A percentile compares a stretch with the other conserved stretches of the same genome.
Evolutionary conservation across 164 flowering plant genomes (phyloP).

Genomic region (Cinnamomum chago): DNA sequence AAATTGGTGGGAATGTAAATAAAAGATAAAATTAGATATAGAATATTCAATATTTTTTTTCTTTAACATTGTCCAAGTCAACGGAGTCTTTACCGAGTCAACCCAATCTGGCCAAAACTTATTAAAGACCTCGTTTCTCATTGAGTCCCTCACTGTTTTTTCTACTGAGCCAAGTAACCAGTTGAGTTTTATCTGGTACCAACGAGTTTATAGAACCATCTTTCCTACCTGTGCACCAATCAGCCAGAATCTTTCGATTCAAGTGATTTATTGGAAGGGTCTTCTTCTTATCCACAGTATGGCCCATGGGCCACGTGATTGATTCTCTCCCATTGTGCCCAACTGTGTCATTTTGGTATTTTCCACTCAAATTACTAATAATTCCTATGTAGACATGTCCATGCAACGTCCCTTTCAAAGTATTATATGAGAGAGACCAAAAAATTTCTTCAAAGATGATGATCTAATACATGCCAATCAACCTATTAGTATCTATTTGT

Average conservation of each 20-base stretch:
- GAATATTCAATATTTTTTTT: too few species aligned
- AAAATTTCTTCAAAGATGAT: conserved; percentile 20
- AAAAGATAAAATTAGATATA: too few species aligned
- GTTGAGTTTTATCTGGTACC: too few species aligned
- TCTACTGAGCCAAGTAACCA: too few species aligned
- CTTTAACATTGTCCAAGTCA: too few species aligned
- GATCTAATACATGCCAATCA: conserved; percentile 1
- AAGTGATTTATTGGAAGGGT: neutral
- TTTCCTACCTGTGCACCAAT: neutral
- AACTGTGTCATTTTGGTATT: conserved; percentile 7
- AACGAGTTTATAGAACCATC: too few species aligned
- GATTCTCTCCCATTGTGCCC: neutral
- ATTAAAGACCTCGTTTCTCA: too few species aligned
- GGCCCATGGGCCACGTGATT: neutral
- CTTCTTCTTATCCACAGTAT: neutral
- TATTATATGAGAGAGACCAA: conserved; percentile 13
- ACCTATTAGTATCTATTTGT: conserved; percentile 8
- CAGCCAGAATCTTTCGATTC: neutral
- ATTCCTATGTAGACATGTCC: neutral
- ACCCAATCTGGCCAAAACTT: too few species aligned
- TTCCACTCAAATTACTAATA: neutral
- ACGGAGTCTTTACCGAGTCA: too few species aligned
- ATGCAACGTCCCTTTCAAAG: conserved; percentile 22
- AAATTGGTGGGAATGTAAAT: too few species aligned
- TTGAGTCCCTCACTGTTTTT: too few species aligned